Conservation (phyloP, 305 asterid species). For the Fraxinus latifolia region DNA sequence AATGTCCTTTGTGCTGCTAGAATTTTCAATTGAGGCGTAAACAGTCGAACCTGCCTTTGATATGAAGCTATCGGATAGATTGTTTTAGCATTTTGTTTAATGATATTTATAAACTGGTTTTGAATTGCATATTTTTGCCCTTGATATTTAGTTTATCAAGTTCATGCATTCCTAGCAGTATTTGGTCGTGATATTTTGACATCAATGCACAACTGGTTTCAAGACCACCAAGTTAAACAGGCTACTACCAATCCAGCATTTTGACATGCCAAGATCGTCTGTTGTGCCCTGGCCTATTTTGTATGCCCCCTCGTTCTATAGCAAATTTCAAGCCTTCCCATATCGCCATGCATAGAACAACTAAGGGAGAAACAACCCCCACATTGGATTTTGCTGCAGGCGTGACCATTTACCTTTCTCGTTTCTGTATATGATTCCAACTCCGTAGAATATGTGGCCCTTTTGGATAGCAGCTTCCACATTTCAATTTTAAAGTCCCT, state of each 20-base stretch:
- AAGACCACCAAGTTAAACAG: neutral
- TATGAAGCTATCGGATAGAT: neutral
- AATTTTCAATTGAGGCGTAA: conserved; percentile 15
- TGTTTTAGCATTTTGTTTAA: neutral
- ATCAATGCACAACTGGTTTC: neutral
- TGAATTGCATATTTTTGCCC: neutral
- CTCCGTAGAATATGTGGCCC: too few species aligned
- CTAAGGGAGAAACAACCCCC: too few species aligned
- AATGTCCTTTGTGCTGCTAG: neutral
- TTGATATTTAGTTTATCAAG: neutral
- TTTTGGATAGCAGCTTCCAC: too few species aligned
- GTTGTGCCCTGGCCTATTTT: too few species aligned
- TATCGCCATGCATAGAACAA: too few species aligned
- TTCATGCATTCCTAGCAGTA: neutral
- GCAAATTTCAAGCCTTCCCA: too few species aligned
- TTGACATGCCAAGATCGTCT: too few species aligned
- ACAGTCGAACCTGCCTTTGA: conserved; percentile 2
- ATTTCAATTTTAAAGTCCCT: too few species aligned
- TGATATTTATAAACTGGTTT: neutral
- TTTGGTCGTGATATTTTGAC: neutral
- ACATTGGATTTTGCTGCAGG: too few species aligned
- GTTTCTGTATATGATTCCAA: too few species aligned
- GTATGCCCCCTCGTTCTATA: too few species aligned
- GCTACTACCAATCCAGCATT: neutral
- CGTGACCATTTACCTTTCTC: too few species aligned